These are phyloP conservation scores for Cryphonectria japonica DNA, from an alignment of 2,329 filamentous ascomycete species.

Conservation along the genomic window DNA sequence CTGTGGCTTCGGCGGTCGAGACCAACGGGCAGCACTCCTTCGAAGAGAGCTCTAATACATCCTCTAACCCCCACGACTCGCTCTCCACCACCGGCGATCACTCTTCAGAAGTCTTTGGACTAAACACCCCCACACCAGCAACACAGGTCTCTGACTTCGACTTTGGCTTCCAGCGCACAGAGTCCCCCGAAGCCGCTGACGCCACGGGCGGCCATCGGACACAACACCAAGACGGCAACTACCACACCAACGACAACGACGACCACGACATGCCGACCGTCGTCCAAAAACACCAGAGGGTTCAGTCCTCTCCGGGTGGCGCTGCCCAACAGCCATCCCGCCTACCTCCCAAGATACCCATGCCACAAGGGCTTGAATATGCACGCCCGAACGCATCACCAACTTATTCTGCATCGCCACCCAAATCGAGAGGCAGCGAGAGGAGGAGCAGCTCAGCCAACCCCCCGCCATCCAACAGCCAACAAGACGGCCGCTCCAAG, in stretches of 20 bases:
- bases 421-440: constrained; percentile 12
- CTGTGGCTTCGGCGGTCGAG: constrained; percentile 23
- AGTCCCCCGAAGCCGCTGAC: constrained; percentile 23
- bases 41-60: constrained; percentile 23
- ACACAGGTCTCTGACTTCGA: constrained; percentile 27
- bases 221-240: background rate
- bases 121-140: constrained; percentile 23
- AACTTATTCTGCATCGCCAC: constrained; percentile 13
- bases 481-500: constrained; percentile 31
- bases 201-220: constrained; percentile 3
- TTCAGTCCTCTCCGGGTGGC: constrained; percentile 6
- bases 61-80: constrained; percentile 25
- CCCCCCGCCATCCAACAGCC: constrained; percentile 26
- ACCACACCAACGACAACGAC: background rate
- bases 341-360: constrained; percentile 4
- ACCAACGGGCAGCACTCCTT: constrained; percentile 18
- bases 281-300: constrained; percentile 25
- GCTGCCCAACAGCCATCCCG: constrained; percentile 8
- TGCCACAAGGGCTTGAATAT: constrained; percentile 13
- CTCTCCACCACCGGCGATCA: constrained; percentile 29
- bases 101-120: constrained; percentile 21
- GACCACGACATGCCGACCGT: constrained; percentile 22
- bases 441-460: constrained; percentile 18
- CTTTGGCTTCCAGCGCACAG: constrained; percentile 26
- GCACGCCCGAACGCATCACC: constrained; percentile 3